Percentiles rank a stretch among this genome's conserved stretches.
Conservation (phyloP, 495 filamentous ascomycete species). For the Lophiostoma macrostomum region DNA sequence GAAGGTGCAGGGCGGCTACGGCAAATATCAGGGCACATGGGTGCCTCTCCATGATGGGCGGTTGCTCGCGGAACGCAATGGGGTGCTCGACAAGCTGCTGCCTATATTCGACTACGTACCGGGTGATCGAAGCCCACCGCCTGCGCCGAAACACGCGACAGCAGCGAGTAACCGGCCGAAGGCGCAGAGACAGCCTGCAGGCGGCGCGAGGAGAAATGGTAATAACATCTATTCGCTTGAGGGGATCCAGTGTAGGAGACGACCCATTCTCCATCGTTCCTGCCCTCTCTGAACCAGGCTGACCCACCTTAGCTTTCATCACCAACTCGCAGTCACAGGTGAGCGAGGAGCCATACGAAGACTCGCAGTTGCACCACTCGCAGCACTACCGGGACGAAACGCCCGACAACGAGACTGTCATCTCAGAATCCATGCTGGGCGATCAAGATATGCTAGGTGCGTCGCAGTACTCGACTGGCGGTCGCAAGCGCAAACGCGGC, state of each 20-base stretch:
- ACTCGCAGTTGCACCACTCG: conserved; percentile 35
- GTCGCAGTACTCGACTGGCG: conserved; percentile 62
- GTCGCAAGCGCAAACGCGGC: conserved; percentile 74
- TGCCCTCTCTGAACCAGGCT: neutral
- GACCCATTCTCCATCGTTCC: neutral
- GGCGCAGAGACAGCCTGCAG: conserved; percentile 46
- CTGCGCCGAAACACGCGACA: conserved; percentile 86
- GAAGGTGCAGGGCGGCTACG: conserved; percentile 97
- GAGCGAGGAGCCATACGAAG: conserved; percentile 56
- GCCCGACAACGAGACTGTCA: conserved; percentile 73
- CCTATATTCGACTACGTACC: conserved; percentile 88
- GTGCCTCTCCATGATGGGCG: conserved; percentile 82
- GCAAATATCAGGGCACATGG: conserved; percentile 99
- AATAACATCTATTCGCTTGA: conserved; percentile 24
- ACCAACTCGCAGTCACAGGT: conserved; percentile 41
- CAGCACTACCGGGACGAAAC: conserved; percentile 76
- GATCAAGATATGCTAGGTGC: conserved; percentile 72
- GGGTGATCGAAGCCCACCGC: conserved; percentile 82
- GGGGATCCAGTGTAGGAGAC: conserved; percentile 20
- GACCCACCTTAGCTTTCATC: neutral
- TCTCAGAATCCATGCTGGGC: conserved; percentile 75
- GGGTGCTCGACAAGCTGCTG: conserved; percentile 72
- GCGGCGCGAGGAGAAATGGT: conserved; percentile 24
- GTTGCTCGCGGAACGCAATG: conserved; percentile 77
- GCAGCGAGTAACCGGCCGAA: conserved; percentile 65